phyloP scores from a whole-genome alignment of 257 asterid genomes.

The Hygrophila difformis region DNA sequence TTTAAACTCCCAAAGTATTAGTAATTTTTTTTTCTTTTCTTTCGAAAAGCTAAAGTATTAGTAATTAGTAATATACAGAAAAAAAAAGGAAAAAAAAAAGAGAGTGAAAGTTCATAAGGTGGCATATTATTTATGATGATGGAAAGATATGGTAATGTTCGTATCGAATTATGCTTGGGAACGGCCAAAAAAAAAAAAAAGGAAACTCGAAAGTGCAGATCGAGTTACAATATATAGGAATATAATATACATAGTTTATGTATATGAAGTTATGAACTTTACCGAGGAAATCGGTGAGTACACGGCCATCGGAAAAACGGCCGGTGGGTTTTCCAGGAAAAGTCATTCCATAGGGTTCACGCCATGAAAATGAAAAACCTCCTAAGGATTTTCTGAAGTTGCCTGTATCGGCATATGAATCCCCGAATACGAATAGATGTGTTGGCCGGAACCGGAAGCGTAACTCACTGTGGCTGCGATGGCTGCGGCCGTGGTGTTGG shows the following conservation, averaged over 20 bases:
- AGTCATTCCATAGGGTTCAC: conserved; percentile 68
- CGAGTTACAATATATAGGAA: background rate
- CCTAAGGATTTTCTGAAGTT: conserved; percentile 45
- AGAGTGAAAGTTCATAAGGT: conserved; percentile 17
- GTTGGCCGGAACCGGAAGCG: conserved; percentile 23
- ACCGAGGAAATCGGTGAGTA: conserved; percentile 86
- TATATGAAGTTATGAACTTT: background rate
- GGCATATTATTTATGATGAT: conserved; percentile 18
- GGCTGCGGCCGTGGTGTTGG: conserved; percentile 9
- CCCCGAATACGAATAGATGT: conserved; percentile 85
- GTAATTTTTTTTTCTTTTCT: too few species aligned
- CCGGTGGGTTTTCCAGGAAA: conserved; percentile 97
- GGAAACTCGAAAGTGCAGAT: background rate
- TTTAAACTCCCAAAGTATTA: too few species aligned
- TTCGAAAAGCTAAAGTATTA: too few species aligned
- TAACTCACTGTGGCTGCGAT: conserved; percentile 12
- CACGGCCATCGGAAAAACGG: conserved; percentile 84
- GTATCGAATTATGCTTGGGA: conserved; percentile 2
- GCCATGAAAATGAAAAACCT: conserved; percentile 74
- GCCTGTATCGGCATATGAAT: conserved; percentile 90
- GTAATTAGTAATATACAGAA: too few species aligned
- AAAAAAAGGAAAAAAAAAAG: too few species aligned
- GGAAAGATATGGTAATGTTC: background rate
- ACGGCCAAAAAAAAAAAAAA: background rate
- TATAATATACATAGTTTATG: too few species aligned